These are phyloP conservation scores for Penicillium atrosanguineum DNA, from an alignment of 495 filamentous ascomycete genomes.

Conservation along the genomic window DNA sequence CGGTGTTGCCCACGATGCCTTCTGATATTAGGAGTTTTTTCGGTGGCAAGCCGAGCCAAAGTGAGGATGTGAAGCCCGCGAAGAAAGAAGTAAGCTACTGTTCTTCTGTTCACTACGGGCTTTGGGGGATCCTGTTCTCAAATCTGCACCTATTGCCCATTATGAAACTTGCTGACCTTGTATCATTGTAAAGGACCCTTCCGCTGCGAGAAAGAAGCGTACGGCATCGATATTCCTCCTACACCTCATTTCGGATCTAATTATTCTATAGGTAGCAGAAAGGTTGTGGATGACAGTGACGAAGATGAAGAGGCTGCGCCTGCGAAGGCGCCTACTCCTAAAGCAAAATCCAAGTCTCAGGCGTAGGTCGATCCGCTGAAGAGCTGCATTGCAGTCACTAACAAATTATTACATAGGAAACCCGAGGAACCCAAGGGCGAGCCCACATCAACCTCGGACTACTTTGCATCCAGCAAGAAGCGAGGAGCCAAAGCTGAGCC, in stretches of 20 bases:
- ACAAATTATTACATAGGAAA: conserved; percentile 30
- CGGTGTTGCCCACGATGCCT: conserved; percentile 51
- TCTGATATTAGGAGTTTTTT: conserved; percentile 82
- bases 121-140: not conserved
- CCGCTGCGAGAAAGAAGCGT: conserved; percentile 40
- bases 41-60: conserved; percentile 49
- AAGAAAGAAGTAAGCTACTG: conserved; percentile 41
- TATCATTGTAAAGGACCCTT: conserved; percentile 26
- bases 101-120: not conserved
- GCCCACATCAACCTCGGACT: conserved; percentile 57
- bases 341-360: conserved; percentile 43
- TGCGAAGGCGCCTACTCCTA: conserved; percentile 41
- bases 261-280: conserved; percentile 53
- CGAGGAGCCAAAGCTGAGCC: conserved; percentile 35
- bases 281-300: conserved; percentile 74
- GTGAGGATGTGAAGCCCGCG: conserved; percentile 31
- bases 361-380: conserved; percentile 21
- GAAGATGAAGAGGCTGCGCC: conserved; percentile 56
- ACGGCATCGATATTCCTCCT: conserved; percentile 12
- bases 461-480: conserved; percentile 61
- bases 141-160: not conserved
- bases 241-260: conserved; percentile 8
- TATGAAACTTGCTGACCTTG: conserved; percentile 3
- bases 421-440: conserved; percentile 47
- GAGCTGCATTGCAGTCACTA: conserved; percentile 1